Evolutionary conservation across 108 stramenopile species (phyloP).

Genomic region (Aurantiochytrium sp.): DNA sequence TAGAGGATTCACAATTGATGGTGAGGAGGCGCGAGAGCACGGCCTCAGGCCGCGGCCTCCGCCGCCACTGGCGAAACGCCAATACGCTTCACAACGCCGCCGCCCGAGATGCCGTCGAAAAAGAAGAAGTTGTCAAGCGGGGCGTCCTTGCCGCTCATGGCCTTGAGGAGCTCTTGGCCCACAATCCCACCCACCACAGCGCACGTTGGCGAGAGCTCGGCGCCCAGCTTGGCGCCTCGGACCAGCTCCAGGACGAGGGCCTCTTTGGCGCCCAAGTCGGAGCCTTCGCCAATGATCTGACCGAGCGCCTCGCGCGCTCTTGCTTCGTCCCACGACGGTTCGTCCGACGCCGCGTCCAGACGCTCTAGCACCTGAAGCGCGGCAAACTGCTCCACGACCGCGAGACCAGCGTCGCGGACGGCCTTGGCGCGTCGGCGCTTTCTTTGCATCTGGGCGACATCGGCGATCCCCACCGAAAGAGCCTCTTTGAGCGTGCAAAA

Average conservation of each 20-base stretch:
- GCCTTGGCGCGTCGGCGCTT: neutral
- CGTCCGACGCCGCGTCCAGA: neutral
- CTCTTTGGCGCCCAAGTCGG: neutral
- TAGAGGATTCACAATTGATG: too few species aligned
- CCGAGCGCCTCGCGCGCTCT: neutral
- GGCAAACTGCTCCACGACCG: neutral
- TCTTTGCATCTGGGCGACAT: neutral
- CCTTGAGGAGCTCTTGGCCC: slow-evolving; percentile 48
- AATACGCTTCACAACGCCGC: neutral
- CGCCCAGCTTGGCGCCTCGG: neutral
- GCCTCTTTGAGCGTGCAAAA: neutral
- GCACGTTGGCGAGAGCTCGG: slow-evolving; percentile 49
- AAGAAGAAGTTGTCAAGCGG: slow-evolving; percentile 38
- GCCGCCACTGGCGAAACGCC: too few species aligned
- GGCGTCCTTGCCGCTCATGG: neutral
- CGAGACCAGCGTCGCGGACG: neutral
- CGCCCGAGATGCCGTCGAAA: slow-evolving; percentile 31
- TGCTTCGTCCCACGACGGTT: neutral
- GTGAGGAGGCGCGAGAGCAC: too few species aligned
- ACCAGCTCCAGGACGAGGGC: neutral
- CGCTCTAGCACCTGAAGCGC: neutral
- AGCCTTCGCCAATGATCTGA: neutral
- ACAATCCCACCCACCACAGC: slow-evolving; percentile 50
- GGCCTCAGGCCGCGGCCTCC: too few species aligned
- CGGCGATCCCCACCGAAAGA: neutral